Percentiles rank a stretch among this genome's conserved stretches.
Conservation (phyloP, 1,139 yeast species). For the Pichia sp. region DNA sequence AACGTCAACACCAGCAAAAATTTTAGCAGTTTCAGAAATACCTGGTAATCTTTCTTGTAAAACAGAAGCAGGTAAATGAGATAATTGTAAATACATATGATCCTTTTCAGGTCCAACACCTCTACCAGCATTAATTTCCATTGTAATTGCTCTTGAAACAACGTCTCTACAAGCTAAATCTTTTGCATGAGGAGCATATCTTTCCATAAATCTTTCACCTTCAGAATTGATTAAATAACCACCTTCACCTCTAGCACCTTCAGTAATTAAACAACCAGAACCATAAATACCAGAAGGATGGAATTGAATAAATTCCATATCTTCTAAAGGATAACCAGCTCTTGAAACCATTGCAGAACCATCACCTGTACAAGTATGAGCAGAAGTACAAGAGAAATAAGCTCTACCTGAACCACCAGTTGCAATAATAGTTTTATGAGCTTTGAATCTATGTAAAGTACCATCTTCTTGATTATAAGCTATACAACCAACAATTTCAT, state of each 20-base stretch:
- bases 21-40: slow-evolving; percentile 97
- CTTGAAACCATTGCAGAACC: slow-evolving; percentile 98
- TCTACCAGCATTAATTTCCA: slow-evolving; percentile 98
- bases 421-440: slow-evolving; percentile 93
- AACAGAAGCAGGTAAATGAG: slow-evolving; percentile 88
- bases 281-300: slow-evolving; percentile 99
- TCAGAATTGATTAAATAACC: slow-evolving; percentile 92
- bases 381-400: slow-evolving; percentile 97
- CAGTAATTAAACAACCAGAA: slow-evolving; percentile 96
- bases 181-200: slow-evolving; percentile 98
- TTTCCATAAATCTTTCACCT: slow-evolving; percentile 99
- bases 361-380: slow-evolving; percentile 99
- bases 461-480: slow-evolving; percentile 99
- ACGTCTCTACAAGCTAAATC: slow-evolving; percentile 98
- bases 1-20: slow-evolving; percentile 98
- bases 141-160: slow-evolving; percentile 94
- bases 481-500: slow-evolving; percentile 93
- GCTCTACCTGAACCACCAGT: slow-evolving; percentile 99
- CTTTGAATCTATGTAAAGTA: slow-evolving; percentile 93
- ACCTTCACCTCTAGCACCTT: slow-evolving; percentile 99
- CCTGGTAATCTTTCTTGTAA: slow-evolving; percentile 96
- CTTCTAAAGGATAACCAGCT: slow-evolving; percentile 97
- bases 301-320: slow-evolving; percentile 96
- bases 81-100: slow-evolving; percentile 90
- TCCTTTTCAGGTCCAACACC: slow-evolving; percentile 97